Base-by-base conservation (phyloP, 2,329 filamentous ascomycete species). In the Geoglossum cookeanum region DNA sequence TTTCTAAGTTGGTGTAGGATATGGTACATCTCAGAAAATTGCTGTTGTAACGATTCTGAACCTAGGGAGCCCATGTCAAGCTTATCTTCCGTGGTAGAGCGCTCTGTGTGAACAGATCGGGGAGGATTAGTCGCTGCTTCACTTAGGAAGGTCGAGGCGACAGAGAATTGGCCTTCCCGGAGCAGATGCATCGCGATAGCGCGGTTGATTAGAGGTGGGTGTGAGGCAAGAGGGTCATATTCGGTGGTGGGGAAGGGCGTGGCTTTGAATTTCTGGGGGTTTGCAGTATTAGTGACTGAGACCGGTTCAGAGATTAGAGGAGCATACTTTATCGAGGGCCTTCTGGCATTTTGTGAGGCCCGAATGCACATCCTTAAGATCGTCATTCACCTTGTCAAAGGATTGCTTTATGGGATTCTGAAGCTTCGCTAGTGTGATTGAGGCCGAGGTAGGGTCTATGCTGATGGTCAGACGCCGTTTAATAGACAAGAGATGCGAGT, bases 181-280 rank as follows among this genome's bases (percentile, higher is more conserved):
- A 98, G 78, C 27, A 98, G 78, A 67, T 98, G 92, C 89, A 97
- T 96, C 8, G 87, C 87, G 63, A 98, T 94, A 5, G 92, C 91
- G 58, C 90, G 81, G 70, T 96, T 94, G 66, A 97, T 87, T 11
- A 96, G 76, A 15, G 78, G 75, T 3, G 85, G 78, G 62, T 94
- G 82, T 22, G 83, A 78, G 1, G 80, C 82, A 68, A 96, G 81
- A 37, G 83, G 84, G 69, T 94, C 88, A 64, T 88, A 83, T 58
- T 90, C 85, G 65, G 81, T 85, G 13, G 83, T 85, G 0, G 91
- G 80, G 13, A 85, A 74, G 13, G 82, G 80, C 60, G 78, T 78
- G 60, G 80, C 78, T 71, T 83, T 83, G 66, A 81, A 84, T 65
- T 84, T 78, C 76, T 82, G 60, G 1, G 27, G 30, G 8, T 35